A percentile compares a stretch with the other conserved stretches of the same genome.
Conservation (phyloP, 495 filamentous ascomycete species). For the Penicillium cataractarum region DNA sequence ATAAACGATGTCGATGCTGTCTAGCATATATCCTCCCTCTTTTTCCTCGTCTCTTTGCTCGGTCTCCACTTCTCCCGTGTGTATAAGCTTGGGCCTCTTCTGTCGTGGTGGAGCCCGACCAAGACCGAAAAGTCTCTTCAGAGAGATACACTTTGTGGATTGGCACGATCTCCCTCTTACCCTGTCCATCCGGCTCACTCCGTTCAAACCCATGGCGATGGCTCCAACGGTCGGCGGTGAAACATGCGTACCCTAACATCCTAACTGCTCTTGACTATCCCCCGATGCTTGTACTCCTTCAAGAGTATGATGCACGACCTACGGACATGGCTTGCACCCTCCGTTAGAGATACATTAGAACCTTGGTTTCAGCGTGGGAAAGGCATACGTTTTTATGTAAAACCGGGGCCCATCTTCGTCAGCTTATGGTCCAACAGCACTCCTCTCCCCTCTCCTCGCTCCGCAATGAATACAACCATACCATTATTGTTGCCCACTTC, state of each 20-base stretch:
- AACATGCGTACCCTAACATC: neutral
- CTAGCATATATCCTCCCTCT: neutral
- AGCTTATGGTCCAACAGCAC: neutral
- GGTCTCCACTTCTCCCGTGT: slow-evolving; percentile 26
- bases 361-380: neutral
- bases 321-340: neutral
- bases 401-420: neutral
- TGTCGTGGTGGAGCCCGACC: slow-evolving; percentile 13
- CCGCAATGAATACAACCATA: slow-evolving; percentile 6
- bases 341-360: neutral
- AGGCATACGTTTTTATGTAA: neutral
- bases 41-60: neutral
- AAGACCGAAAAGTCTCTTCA: slow-evolving; percentile 1
- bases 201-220: slow-evolving; percentile 19
- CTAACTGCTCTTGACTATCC: neutral
- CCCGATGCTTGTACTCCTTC: too few species aligned
- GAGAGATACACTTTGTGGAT: slow-evolving; percentile 24
- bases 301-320: neutral
- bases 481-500: neutral
- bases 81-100: slow-evolving; percentile 26
- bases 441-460: neutral
- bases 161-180: slow-evolving; percentile 19
- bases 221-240: slow-evolving; percentile 18
- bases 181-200: slow-evolving; percentile 32
- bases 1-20: neutral